Conservation (phyloP, 495 filamentous ascomycete species). For the Hypoxylon crocopeplum region DNA sequence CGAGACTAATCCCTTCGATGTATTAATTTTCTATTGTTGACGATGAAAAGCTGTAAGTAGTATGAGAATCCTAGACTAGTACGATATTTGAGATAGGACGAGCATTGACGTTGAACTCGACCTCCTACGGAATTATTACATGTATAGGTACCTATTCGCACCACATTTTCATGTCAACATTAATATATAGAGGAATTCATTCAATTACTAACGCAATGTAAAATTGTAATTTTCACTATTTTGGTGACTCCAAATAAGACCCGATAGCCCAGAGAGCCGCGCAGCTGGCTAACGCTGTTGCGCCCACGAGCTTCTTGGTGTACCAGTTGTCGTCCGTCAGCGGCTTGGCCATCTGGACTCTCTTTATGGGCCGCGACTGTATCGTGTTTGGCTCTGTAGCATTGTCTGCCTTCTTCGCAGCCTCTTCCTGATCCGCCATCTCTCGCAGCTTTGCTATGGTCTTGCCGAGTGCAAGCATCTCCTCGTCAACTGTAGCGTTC, state of each 20-base stretch:
- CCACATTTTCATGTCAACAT: not conserved
- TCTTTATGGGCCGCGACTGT: conserved; percentile 46
- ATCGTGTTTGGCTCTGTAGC: conserved; percentile 46
- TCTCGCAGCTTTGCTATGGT: conserved; percentile 67
- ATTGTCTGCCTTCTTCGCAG: conserved; percentile 22
- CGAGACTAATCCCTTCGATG: too few relatives aligned
- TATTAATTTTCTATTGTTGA: too few relatives aligned
- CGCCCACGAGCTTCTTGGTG: conserved; percentile 71
- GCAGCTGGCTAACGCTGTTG: conserved; percentile 69
- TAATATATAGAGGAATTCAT: not conserved
- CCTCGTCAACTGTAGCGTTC: conserved; percentile 71
- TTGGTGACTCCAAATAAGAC: conserved; percentile 53
- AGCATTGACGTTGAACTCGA: too few relatives aligned
- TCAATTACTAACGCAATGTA: not conserved
- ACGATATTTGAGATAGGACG: too few relatives aligned
- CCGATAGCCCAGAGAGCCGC: conserved; percentile 71
- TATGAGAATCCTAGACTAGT: too few relatives aligned
- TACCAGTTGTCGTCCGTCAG: conserved; percentile 71
- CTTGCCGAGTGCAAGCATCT: conserved; percentile 67
- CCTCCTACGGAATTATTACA: too few relatives aligned
- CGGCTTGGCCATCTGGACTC: conserved; percentile 61
- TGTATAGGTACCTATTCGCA: too few relatives aligned
- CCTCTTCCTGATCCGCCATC: conserved; percentile 52
- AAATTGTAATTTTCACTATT: not conserved
- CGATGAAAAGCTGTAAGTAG: too few relatives aligned